phyloP scores from a whole-genome alignment of 768 basidiomycete genomes.

The Calocera viscosa region DNA sequence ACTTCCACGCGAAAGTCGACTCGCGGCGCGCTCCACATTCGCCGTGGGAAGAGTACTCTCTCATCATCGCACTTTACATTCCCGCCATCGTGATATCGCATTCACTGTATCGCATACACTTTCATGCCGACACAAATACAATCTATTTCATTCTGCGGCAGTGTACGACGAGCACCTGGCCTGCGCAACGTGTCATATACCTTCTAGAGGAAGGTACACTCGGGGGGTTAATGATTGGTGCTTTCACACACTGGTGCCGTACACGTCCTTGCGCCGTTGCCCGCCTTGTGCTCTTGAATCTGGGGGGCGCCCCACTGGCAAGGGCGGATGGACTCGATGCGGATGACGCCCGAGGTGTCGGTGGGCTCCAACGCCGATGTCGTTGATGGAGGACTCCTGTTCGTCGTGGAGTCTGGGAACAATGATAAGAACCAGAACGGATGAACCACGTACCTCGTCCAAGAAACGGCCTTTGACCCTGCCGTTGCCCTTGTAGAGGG shows the following conservation, averaged over 20 bases:
- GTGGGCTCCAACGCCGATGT: slow-evolving; percentile 96
- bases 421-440: not conserved
- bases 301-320: slow-evolving; percentile 77
- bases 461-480: slow-evolving; percentile 85
- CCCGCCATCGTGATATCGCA: not conserved
- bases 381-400: slow-evolving; percentile 94
- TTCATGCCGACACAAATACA: not conserved
- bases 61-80: not conserved
- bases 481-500: slow-evolving; percentile 93
- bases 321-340: slow-evolving; percentile 92
- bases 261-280: slow-evolving; percentile 68
- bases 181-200: not conserved
- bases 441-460: slow-evolving; percentile 47
- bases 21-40: no score
- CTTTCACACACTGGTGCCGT: slow-evolving; percentile 43
- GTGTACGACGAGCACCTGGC: not conserved
- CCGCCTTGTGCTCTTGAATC: slow-evolving; percentile 68
- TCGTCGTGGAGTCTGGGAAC: slow-evolving; percentile 87
- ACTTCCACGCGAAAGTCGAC: no score
- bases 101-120: slow-evolving; percentile 1
- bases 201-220: no score
- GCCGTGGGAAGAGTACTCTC: not conserved
- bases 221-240: not conserved
- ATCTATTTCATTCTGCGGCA: not conserved
- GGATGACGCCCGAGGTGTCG: slow-evolving; percentile 91